phyloP scores from a whole-genome alignment of 768 basidiomycete species.

The Neoboletus magnificus region DNA sequence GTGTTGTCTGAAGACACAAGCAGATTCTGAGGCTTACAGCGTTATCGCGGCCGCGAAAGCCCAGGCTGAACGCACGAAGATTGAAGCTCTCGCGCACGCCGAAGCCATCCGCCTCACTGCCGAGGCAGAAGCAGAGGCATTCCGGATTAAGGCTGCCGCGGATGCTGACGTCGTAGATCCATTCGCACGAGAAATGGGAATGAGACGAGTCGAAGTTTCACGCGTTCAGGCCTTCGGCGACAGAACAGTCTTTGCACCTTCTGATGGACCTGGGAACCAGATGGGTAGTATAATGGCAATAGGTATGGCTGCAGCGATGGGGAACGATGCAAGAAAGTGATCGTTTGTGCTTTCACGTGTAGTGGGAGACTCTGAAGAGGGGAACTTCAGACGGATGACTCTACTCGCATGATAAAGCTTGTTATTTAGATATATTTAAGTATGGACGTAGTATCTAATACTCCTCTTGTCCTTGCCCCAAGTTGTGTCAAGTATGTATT shows the following conservation, averaged over 20 bases:
- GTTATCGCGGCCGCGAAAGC: slow-evolving; percentile 74
- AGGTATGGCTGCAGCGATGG: slow-evolving; percentile 71
- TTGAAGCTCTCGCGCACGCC: slow-evolving; percentile 75
- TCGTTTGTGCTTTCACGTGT: neutral
- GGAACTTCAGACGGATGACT: too few species aligned
- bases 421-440: too few species aligned
- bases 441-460: neutral
- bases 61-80: slow-evolving; percentile 58
- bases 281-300: slow-evolving; percentile 60
- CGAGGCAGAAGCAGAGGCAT: slow-evolving; percentile 69
- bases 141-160: slow-evolving; percentile 60
- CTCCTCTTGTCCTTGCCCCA: neutral
- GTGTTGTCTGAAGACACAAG: slow-evolving; percentile 45
- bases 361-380: neutral
- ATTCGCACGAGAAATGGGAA: slow-evolving; percentile 76
- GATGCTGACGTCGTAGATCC: slow-evolving; percentile 57
- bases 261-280: slow-evolving; percentile 53
- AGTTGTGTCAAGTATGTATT: neutral
- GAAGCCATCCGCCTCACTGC: slow-evolving; percentile 74
- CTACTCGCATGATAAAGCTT: neutral
- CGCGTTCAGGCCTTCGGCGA: slow-evolving; percentile 64
- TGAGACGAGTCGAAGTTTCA: slow-evolving; percentile 61
- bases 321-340: slow-evolving; percentile 28
- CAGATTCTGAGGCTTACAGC: slow-evolving; percentile 74
- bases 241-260: slow-evolving; percentile 68